A percentile compares a stretch with the other conserved stretches of the same genome.
Evolutionary conservation across 331 rosid genomes (phyloP).

Genomic region (Quercus phellos): DNA sequence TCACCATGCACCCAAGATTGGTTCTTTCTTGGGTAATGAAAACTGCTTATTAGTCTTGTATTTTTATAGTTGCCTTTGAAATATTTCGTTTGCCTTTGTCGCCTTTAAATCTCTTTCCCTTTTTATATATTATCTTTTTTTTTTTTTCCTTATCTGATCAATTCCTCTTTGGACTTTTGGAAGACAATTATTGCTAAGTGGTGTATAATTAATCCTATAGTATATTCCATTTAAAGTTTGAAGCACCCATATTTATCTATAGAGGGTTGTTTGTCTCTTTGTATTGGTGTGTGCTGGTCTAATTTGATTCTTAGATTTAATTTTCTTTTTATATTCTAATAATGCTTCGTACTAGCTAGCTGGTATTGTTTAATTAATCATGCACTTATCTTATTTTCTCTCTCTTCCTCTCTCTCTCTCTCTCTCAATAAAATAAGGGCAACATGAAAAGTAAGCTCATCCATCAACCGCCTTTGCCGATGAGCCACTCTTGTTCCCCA

Average conservation of each 20-base stretch:
- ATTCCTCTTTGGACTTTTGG: slow-evolving; percentile 8
- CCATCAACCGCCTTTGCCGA: background rate
- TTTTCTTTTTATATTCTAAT: background rate
- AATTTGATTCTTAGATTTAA: background rate
- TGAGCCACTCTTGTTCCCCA: slow-evolving; percentile 28
- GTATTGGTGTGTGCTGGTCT: background rate
- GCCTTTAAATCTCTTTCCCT: background rate
- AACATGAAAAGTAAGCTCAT: background rate
- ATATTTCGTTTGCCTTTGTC: background rate
- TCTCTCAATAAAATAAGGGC: background rate
- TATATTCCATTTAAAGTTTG: background rate
- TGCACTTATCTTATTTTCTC: background rate
- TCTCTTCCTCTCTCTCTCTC: background rate
- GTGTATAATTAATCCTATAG: background rate
- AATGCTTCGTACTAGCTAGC: background rate
- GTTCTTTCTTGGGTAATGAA: slow-evolving; percentile 5
- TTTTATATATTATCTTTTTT: background rate
- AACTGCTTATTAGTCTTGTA: background rate
- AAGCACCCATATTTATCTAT: slow-evolving; percentile 22
- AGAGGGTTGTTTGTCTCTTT: slow-evolving; percentile 27
- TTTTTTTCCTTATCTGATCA: background rate
- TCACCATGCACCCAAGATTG: background rate
- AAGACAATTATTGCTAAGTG: slow-evolving; percentile 7
- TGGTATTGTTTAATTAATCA: background rate
- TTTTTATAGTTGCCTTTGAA: background rate